These are phyloP conservation scores for Lippia alba DNA, from an alignment of 305 asterid genomes.

Conservation along the genomic window DNA sequence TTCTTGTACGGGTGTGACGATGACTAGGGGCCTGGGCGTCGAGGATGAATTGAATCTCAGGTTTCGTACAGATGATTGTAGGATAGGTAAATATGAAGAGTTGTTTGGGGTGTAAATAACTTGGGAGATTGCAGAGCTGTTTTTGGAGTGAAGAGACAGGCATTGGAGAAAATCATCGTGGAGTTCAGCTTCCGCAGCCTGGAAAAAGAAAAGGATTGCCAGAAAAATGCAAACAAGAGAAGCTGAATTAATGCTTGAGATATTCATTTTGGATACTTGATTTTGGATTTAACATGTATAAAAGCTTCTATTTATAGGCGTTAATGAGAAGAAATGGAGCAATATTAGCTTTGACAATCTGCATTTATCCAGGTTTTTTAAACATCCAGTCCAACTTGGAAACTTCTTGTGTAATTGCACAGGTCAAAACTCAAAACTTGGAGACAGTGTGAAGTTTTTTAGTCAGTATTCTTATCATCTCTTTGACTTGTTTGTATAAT, in stretches of 20 bases:
- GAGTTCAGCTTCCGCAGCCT: not conserved
- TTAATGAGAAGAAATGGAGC: not conserved
- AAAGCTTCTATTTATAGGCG: not conserved
- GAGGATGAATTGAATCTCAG: constrained; percentile 2
- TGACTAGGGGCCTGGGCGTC: constrained; percentile 25
- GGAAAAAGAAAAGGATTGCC: not conserved
- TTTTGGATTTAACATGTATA: not conserved
- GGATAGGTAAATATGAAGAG: constrained; percentile 28
- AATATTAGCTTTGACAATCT: too few species aligned
- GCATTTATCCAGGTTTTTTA: too few species aligned
- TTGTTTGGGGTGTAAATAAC: constrained; percentile 25
- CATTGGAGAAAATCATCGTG: constrained; percentile 26
- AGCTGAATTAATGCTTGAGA: not conserved
- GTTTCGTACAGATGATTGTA: constrained; percentile 20
- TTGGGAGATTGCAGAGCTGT: not conserved
- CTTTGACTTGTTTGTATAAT: not conserved
- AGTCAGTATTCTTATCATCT: not conserved
- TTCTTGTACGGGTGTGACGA: constrained; percentile 18
- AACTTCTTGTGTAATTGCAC: not conserved
- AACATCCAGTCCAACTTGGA: not conserved
- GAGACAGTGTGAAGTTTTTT: not conserved
- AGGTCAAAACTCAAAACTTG: too few species aligned
- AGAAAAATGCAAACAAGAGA: not conserved
- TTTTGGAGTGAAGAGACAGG: constrained; percentile 5
- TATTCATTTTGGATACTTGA: constrained; percentile 17